Conservation (phyloP, 805 yeast genomes). For the Cyberlindnera samutprakarnensis region DNA sequence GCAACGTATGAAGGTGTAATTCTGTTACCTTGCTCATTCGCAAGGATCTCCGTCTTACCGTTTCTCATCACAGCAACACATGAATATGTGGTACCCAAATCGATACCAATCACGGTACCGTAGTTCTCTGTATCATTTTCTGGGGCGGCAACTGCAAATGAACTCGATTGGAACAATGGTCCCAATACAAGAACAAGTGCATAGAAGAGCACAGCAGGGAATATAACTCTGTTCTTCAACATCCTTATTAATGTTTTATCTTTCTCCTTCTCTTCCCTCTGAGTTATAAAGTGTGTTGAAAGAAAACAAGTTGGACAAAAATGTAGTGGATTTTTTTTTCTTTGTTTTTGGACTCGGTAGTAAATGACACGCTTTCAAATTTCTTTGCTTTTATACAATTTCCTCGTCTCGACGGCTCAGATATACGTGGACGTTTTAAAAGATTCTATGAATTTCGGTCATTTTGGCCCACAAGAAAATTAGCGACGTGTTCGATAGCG, state of each 20-base stretch:
- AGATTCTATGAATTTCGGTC: too few relatives aligned
- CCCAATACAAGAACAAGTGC: constrained; percentile 21
- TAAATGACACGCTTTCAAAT: too few relatives aligned
- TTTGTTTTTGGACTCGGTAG: too few relatives aligned
- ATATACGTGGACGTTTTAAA: too few relatives aligned
- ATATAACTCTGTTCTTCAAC: constrained; percentile 23
- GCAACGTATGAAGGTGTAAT: constrained; percentile 95
- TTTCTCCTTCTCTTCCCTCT: not conserved
- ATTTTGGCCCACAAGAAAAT: too few relatives aligned
- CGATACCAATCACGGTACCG: constrained; percentile 83
- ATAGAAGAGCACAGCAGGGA: constrained; percentile 27
- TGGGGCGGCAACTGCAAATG: constrained; percentile 20
- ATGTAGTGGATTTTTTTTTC: too few relatives aligned
- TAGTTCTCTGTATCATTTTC: constrained; percentile 35
- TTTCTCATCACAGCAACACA: constrained; percentile 88
- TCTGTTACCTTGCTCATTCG: constrained; percentile 96
- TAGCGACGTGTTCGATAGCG: too few relatives aligned
- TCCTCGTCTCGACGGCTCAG: too few relatives aligned
- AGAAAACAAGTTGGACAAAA: not conserved
- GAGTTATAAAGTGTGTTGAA: not conserved
- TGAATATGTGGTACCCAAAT: constrained; percentile 95
- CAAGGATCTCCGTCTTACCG: constrained; percentile 86
- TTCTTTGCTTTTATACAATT: too few relatives aligned
- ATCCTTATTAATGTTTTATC: constrained; percentile 2
- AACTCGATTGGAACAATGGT: constrained; percentile 17